phyloP scores from a whole-genome alignment of 371 early-diverging fungal species.

The Rhizopus arrhizus region DNA sequence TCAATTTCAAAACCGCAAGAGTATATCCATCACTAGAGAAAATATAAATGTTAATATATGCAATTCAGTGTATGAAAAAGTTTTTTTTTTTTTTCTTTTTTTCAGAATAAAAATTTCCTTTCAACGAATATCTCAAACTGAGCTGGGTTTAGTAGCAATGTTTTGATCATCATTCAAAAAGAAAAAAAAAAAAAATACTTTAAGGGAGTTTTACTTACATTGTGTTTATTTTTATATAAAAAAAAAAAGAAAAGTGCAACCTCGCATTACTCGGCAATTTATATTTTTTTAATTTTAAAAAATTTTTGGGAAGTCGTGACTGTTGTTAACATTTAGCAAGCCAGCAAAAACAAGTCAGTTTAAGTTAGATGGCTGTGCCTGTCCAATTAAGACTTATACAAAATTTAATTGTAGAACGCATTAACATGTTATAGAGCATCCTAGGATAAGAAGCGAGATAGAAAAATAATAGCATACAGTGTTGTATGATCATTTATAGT shows the following conservation, averaged over 20 bases:
- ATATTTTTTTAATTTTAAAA: neutral
- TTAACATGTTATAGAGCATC: too few species aligned
- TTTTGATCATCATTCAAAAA: conserved; percentile 4
- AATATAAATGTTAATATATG: too few species aligned
- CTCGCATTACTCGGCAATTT: neutral
- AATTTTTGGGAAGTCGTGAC: neutral
- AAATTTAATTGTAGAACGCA: too few species aligned
- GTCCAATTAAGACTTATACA: too few species aligned
- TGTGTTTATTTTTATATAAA: neutral
- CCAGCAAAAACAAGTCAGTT: too few species aligned
- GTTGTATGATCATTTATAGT: too few species aligned
- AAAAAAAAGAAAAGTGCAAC: neutral
- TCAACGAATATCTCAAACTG: conserved; percentile 6
- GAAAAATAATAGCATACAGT: too few species aligned
- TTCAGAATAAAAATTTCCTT: conserved; percentile 2
- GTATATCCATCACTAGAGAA: conserved; percentile 20
- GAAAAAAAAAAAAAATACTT: neutral
- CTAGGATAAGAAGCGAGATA: too few species aligned
- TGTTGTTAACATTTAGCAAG: too few species aligned
- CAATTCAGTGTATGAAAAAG: too few species aligned
- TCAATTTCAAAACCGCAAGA: neutral
- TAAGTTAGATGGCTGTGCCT: too few species aligned
- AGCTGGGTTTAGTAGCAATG: conserved; percentile 6
- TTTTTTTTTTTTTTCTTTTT: conserved; percentile 3
- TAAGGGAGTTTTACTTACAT: neutral